Conservation (phyloP, 495 filamentous ascomycete genomes). For the Penicillium alfredii region DNA sequence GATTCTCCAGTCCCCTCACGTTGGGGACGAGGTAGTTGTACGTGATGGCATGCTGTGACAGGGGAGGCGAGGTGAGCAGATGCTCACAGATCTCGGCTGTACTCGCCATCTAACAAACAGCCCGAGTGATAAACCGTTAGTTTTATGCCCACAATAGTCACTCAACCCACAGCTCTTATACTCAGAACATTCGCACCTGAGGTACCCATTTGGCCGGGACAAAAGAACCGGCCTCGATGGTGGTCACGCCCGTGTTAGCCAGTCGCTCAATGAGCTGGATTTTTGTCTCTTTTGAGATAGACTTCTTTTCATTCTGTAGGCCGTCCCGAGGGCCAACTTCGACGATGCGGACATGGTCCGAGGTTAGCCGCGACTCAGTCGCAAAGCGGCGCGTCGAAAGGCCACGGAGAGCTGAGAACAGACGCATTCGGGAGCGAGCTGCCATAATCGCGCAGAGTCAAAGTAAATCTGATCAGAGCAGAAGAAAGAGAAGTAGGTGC, state of each 20-base stretch:
- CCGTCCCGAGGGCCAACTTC: slow-evolving; percentile 95
- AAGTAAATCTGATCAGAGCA: background rate
- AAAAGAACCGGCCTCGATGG: slow-evolving; percentile 93
- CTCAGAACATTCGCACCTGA: too few species aligned
- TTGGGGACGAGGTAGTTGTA: slow-evolving; percentile 96
- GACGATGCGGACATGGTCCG: slow-evolving; percentile 61
- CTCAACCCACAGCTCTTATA: too few species aligned
- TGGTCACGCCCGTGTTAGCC: slow-evolving; percentile 75
- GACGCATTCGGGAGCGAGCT: slow-evolving; percentile 15
- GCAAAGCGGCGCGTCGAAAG: slow-evolving; percentile 29
- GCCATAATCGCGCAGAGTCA: slow-evolving; percentile 14
- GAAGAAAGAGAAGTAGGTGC: background rate
- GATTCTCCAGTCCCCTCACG: slow-evolving; percentile 63
- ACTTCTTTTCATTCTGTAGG: slow-evolving; percentile 89
- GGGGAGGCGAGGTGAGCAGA: slow-evolving; percentile 55
- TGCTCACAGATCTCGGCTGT: slow-evolving; percentile 75
- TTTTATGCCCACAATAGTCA: slow-evolving; percentile 8
- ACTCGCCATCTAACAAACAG: slow-evolving; percentile 71
- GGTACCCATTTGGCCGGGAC: slow-evolving; percentile 97
- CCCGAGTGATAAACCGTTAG: background rate
- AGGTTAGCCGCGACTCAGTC: slow-evolving; percentile 44
- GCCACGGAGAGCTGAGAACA: slow-evolving; percentile 32
- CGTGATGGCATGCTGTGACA: slow-evolving; percentile 58
- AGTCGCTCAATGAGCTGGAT: slow-evolving; percentile 74
- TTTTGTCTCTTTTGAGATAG: slow-evolving; percentile 75